Evolutionary conservation across 331 rosid genomes (phyloP).

Genomic region (Malus hybrid): DNA sequence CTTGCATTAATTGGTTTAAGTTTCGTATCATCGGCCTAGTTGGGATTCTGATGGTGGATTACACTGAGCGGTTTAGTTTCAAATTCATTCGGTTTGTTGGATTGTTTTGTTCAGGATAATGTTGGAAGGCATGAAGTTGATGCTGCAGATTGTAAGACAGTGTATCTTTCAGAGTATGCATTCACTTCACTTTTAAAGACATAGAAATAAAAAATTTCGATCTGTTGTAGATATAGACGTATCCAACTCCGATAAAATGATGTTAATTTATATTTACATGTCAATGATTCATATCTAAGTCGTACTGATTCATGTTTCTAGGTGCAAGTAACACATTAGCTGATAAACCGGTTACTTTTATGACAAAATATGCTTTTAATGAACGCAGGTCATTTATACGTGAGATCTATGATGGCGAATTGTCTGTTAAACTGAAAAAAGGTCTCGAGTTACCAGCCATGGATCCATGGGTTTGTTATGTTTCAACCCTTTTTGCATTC

Average conservation of each 20-base stretch:
- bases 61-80: background rate
- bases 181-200: constrained; percentile 8
- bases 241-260: background rate
- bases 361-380: constrained; percentile 2
- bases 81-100: background rate
- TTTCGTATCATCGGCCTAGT: background rate
- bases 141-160: constrained; percentile 74
- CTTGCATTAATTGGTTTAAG: background rate
- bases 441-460: constrained; percentile 78
- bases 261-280: background rate
- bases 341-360: background rate
- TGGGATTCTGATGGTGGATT: background rate
- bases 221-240: background rate
- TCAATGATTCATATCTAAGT: background rate
- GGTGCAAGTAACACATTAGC: background rate
- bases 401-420: constrained; percentile 81
- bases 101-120: constrained; percentile 46
- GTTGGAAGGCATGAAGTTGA: constrained; percentile 73
- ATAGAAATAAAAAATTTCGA: background rate
- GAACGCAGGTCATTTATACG: constrained; percentile 68
- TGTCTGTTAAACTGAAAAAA: constrained; percentile 69
- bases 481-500: background rate
- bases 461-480: constrained; percentile 85
- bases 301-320: background rate
- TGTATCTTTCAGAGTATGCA: constrained; percentile 82